These are phyloP conservation scores for Arthromyces matolae DNA, from an alignment of 768 basidiomycete species.

Conservation along the genomic window DNA sequence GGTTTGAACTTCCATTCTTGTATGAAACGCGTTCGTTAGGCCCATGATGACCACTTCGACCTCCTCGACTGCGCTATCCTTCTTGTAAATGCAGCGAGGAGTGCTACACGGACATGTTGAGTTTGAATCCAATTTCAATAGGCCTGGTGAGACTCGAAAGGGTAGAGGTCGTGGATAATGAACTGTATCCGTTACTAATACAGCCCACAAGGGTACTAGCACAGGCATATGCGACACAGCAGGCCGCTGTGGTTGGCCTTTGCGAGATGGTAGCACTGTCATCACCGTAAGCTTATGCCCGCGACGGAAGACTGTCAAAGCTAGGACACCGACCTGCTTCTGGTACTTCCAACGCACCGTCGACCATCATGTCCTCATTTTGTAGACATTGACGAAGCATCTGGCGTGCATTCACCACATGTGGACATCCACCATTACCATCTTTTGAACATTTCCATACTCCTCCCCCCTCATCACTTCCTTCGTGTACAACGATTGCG, in stretches of 20 bases:
- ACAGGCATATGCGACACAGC: slow-evolving; percentile 1
- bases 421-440: not conserved
- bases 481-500: not conserved
- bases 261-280: not conserved
- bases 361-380: not conserved
- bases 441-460: slow-evolving; percentile 1
- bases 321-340: not conserved
- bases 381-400: not conserved
- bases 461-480: not conserved
- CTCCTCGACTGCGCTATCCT: not conserved
- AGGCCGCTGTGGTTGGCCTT: not conserved
- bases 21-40: not conserved
- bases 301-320: too few relatives aligned
- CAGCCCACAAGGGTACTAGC: not conserved
- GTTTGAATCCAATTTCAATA: not conserved
- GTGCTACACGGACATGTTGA: not conserved
- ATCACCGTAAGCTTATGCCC: not conserved
- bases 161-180: not conserved
- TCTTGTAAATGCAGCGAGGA: not conserved
- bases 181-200: not conserved
- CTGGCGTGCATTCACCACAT: not conserved
- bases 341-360: not conserved
- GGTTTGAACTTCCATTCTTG: not conserved
- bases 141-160: not conserved
- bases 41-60: not conserved